These are phyloP conservation scores for Crotalaria pallida DNA, from an alignment of 306 rosid species.

Conservation along the genomic window DNA sequence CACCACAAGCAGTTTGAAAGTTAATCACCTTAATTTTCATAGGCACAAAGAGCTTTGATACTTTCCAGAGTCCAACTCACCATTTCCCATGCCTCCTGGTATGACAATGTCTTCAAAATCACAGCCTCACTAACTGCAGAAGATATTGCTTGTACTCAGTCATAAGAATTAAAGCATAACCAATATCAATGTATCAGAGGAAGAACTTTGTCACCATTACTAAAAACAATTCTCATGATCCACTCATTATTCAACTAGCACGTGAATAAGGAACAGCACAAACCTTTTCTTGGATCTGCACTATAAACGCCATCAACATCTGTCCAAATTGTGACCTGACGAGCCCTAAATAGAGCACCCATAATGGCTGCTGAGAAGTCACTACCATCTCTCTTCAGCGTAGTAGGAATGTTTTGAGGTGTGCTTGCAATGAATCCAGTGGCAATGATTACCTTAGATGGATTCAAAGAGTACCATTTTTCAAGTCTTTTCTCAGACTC, in stretches of 20 bases:
- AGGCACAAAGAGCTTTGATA: conserved; percentile 9
- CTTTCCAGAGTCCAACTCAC: conserved; percentile 38
- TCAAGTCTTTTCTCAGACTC: conserved; percentile 71
- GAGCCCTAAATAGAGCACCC: conserved; percentile 76
- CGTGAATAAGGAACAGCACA: conserved; percentile 20
- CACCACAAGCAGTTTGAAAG: conserved; percentile 24
- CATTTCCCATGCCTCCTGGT: conserved; percentile 99
- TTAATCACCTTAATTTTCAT: conserved; percentile 23
- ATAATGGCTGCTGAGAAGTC: conserved; percentile 97
- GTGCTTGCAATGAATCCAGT: conserved; percentile 99
- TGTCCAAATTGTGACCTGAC: conserved; percentile 96
- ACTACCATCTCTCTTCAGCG: conserved; percentile 98
- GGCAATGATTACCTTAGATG: conserved; percentile 68
- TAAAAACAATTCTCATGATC: conserved; percentile 3
- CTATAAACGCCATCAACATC: conserved; percentile 98
- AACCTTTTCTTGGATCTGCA: conserved; percentile 98
- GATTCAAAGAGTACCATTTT: conserved; percentile 71
- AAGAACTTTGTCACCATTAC: conserved; percentile 10
- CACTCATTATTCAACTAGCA: neutral
- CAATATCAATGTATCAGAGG: neutral
- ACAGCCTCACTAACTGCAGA: conserved; percentile 95
- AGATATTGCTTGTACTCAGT: conserved; percentile 22
- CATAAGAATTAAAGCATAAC: conserved; percentile 8
- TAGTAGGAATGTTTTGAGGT: conserved; percentile 78
- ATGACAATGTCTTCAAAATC: conserved; percentile 79